Conservation (phyloP, 129 eudicot genomes). For the Erigeron canadensis region DNA sequence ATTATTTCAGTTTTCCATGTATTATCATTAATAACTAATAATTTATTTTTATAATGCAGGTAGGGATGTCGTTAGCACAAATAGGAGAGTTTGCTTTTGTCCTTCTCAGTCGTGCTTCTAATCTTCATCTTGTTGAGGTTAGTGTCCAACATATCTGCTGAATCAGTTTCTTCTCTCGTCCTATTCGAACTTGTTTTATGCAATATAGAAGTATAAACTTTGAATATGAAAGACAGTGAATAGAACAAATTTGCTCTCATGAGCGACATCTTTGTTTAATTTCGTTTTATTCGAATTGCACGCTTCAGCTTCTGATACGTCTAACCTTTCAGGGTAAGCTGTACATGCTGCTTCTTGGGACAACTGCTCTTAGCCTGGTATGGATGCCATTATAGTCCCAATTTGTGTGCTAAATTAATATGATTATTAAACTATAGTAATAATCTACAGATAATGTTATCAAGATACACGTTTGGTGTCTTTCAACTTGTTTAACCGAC, state of each 20-base stretch:
- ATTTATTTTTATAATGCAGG: constrained; percentile 45
- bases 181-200: constrained; percentile 1
- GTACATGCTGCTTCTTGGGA: constrained; percentile 93
- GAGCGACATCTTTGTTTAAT: neutral
- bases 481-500: no score
- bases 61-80: constrained; percentile 98
- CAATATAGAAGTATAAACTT: neutral
- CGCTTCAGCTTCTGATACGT: neutral
- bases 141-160: constrained; percentile 16
- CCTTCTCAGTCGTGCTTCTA: constrained; percentile 96
- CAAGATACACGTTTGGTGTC: no score
- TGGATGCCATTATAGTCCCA: constrained; percentile 13
- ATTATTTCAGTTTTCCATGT: neutral
- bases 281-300: neutral
- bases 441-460: no score
- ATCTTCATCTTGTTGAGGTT: constrained; percentile 98
- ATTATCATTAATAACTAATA: neutral
- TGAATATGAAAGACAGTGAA: neutral
- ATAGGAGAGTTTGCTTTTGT: constrained; percentile 99
- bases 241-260: neutral
- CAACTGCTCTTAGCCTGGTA: constrained; percentile 97
- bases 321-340: constrained; percentile 64
- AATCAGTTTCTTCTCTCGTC: neutral
- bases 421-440: neutral
- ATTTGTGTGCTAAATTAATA: neutral